Evolutionary conservation across 2,329 filamentous ascomycete species (phyloP).

Genomic region (Nemania sp.): DNA sequence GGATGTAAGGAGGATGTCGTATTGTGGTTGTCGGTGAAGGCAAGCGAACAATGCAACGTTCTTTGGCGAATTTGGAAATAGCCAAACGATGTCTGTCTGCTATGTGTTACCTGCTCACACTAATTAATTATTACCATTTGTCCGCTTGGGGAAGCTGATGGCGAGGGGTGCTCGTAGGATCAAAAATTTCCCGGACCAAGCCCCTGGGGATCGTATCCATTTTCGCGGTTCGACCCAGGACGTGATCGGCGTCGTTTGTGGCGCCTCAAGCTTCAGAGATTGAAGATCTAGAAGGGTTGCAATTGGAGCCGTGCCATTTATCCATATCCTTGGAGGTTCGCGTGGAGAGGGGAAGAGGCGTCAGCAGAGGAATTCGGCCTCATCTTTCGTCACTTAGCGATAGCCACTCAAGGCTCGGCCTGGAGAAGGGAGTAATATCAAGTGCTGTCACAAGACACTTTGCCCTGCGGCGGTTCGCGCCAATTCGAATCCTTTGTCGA

Average conservation of each 20-base stretch:
- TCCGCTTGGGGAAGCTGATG: slow-evolving; percentile 1
- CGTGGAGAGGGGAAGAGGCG: neutral
- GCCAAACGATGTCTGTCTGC: neutral
- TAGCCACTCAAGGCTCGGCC: too few species aligned
- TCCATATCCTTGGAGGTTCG: slow-evolving; percentile 9
- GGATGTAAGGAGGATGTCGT: too few species aligned
- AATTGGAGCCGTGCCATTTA: slow-evolving; percentile 22
- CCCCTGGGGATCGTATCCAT: slow-evolving; percentile 12
- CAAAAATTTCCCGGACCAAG: neutral
- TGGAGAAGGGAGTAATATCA: neutral
- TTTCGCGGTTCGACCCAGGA: neutral
- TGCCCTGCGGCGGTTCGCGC: neutral
- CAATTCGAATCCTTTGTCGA: slow-evolving; percentile 5
- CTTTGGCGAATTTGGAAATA: neutral
- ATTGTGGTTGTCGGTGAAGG: neutral
- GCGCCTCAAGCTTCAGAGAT: neutral
- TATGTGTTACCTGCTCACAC: slow-evolving; percentile 8
- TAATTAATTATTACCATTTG: neutral
- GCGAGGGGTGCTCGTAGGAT: neutral
- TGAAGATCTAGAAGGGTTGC: slow-evolving; percentile 13
- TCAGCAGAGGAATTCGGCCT: slow-evolving; percentile 2
- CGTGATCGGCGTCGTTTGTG: slow-evolving; percentile 3
- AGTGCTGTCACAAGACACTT: too few species aligned
- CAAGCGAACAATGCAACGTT: neutral
- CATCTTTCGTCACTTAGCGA: too few species aligned